A percentile compares a stretch with the other conserved stretches of the same genome.
phyloP scores from a whole-genome alignment of 805 yeast genomes.

The Sporopachydermia quercuum region DNA sequence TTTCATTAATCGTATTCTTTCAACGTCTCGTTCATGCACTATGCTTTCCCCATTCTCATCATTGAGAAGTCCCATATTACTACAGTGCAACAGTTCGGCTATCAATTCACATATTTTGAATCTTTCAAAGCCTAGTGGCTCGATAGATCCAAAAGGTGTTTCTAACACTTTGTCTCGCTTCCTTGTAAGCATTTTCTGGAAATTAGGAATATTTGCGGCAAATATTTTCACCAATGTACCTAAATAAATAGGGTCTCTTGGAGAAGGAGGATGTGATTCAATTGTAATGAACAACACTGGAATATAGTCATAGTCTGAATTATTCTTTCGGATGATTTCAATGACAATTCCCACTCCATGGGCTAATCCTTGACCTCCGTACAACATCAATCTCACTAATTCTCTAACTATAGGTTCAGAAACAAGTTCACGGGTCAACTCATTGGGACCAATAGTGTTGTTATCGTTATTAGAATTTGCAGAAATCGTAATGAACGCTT shows the following conservation, averaged over 20 bases:
- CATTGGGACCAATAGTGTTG: slow-evolving; percentile 92
- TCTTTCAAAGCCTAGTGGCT: slow-evolving; percentile 79
- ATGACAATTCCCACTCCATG: slow-evolving; percentile 92
- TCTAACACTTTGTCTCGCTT: slow-evolving; percentile 22
- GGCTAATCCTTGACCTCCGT: slow-evolving; percentile 62
- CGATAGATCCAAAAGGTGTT: slow-evolving; percentile 53
- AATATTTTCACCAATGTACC: slow-evolving; percentile 75
- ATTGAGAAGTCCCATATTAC: slow-evolving; percentile 89
- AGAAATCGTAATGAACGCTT: slow-evolving; percentile 85
- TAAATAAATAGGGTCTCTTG: slow-evolving; percentile 83
- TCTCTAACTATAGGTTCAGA: slow-evolving; percentile 52
- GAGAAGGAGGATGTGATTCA: slow-evolving; percentile 83
- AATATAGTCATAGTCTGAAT: slow-evolving; percentile 85
- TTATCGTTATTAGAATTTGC: slow-evolving; percentile 85
- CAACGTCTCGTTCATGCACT: slow-evolving; percentile 51
- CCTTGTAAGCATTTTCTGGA: slow-evolving; percentile 43
- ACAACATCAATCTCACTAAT: slow-evolving; percentile 63
- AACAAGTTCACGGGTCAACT: slow-evolving; percentile 79
- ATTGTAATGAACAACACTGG: slow-evolving; percentile 72
- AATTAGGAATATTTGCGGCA: slow-evolving; percentile 56
- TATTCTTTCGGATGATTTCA: slow-evolving; percentile 88
- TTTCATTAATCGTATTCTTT: slow-evolving; percentile 38
- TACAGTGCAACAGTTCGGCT: slow-evolving; percentile 90
- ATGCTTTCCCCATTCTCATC: slow-evolving; percentile 58
- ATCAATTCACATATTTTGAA: slow-evolving; percentile 83